Conservation (phyloP, 495 filamentous ascomycete species). For the Penicillium silybi region DNA sequence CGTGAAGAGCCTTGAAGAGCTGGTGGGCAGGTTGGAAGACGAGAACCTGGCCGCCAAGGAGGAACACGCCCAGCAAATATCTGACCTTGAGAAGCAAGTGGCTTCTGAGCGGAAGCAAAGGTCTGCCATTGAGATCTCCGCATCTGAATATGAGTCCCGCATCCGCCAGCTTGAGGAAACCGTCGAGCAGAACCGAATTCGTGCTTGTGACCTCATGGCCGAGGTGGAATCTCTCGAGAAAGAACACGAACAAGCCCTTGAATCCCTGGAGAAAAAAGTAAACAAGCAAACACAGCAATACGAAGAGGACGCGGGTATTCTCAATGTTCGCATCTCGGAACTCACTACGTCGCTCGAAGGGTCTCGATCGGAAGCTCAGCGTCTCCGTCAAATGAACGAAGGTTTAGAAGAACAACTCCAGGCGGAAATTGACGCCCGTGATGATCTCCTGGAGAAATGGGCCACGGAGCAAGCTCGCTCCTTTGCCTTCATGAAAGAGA, state of each 20-base stretch:
- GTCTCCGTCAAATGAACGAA: constrained; percentile 28
- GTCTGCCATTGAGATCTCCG: constrained; percentile 31
- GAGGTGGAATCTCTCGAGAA: constrained; percentile 31
- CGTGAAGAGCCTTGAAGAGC: constrained; percentile 54
- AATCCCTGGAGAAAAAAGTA: constrained; percentile 26
- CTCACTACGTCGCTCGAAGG: constrained; percentile 36
- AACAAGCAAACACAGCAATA: constrained; percentile 30
- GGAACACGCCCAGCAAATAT: constrained; percentile 32
- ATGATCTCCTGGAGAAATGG: constrained; percentile 38
- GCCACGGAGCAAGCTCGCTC: constrained; percentile 34
- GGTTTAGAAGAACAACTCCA: constrained; percentile 35
- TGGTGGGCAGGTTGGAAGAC: constrained; percentile 57
- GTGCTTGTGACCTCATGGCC: constrained; percentile 32
- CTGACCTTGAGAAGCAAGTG: constrained; percentile 36
- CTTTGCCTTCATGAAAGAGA: constrained; percentile 40
- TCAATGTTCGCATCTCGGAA: constrained; percentile 40
- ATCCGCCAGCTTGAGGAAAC: constrained; percentile 41
- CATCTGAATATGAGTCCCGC: constrained; percentile 28
- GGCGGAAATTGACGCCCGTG: constrained; percentile 33
- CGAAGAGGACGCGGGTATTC: constrained; percentile 39
- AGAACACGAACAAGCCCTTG: constrained; percentile 22
- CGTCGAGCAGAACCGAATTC: constrained; percentile 34
- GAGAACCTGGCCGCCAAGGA: constrained; percentile 41
- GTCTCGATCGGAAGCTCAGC: constrained; percentile 28
- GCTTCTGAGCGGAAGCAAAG: constrained; percentile 34